These are phyloP conservation scores for Dentipellis fragilis DNA, from an alignment of 768 basidiomycete species.

Conservation along the genomic window DNA sequence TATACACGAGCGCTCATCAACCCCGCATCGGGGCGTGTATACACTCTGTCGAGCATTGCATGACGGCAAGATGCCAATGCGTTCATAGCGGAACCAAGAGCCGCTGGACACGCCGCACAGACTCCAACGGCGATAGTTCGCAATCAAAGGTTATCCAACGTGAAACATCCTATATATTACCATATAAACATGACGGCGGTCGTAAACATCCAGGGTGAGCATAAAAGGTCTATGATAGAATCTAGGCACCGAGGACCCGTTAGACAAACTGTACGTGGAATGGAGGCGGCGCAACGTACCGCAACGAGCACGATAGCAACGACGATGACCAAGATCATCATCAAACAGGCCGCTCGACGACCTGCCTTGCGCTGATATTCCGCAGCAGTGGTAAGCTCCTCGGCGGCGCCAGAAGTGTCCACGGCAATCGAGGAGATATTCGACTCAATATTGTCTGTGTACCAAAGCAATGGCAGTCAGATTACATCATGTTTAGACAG, in stretches of 20 bases:
- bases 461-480: background rate
- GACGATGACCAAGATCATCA: slow-evolving; percentile 81
- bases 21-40: background rate
- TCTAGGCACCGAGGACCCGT: background rate
- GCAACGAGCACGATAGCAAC: slow-evolving; percentile 84
- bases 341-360: slow-evolving; percentile 77
- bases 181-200: background rate
- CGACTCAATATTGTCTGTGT: slow-evolving; percentile 84
- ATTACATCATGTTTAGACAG: background rate
- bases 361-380: slow-evolving; percentile 95
- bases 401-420: slow-evolving; percentile 74
- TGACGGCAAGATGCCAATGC: background rate
- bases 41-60: background rate
- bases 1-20: background rate
- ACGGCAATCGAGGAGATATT: slow-evolving; percentile 82
- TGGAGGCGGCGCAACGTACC: slow-evolving; percentile 42
- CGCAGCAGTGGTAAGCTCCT: slow-evolving; percentile 81
- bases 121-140: background rate
- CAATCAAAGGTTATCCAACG: background rate
- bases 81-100: too few species aligned
- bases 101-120: too few species aligned
- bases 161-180: background rate
- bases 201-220: too few species aligned
- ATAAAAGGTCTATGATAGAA: background rate
- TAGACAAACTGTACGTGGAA: background rate